These are phyloP conservation scores for Candida loeiensis DNA, from an alignment of 805 yeast genomes.

Conservation along the genomic window DNA sequence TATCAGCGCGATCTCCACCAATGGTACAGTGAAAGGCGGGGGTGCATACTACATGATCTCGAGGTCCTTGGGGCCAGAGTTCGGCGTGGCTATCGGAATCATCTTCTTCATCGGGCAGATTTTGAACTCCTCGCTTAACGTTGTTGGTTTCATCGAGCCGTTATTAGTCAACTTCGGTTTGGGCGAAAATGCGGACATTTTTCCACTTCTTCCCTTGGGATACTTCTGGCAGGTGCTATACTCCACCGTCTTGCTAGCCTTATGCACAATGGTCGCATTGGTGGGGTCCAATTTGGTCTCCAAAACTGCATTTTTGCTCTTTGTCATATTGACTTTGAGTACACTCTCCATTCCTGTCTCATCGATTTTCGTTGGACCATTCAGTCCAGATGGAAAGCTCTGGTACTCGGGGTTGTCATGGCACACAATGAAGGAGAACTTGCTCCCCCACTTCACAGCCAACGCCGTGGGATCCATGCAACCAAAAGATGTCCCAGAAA, in stretches of 20 bases:
- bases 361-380: constrained; percentile 58
- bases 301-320: constrained; percentile 72
- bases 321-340: constrained; percentile 61
- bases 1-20: constrained; percentile 93
- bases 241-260: constrained; percentile 62
- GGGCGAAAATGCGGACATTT: constrained; percentile 48
- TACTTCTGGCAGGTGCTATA: constrained; percentile 67
- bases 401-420: constrained; percentile 72
- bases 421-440: constrained; percentile 60
- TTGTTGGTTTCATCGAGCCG: constrained; percentile 94
- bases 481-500: constrained; percentile 52
- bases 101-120: constrained; percentile 95
- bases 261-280: constrained; percentile 73
- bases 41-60: constrained; percentile 98
- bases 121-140: constrained; percentile 85
- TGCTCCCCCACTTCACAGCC: constrained; percentile 75
- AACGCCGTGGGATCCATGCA: constrained; percentile 89
- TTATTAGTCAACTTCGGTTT: constrained; percentile 73
- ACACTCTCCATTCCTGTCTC: constrained; percentile 83
- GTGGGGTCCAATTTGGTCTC: constrained; percentile 82
- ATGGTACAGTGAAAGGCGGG: constrained; percentile 96
- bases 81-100: constrained; percentile 96
- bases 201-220: constrained; percentile 62
- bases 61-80: constrained; percentile 93
- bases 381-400: constrained; percentile 42